Base-by-base conservation (phyloP, 2,329 filamentous ascomycete species). In the Davidsoniella neocaledoniae region DNA sequence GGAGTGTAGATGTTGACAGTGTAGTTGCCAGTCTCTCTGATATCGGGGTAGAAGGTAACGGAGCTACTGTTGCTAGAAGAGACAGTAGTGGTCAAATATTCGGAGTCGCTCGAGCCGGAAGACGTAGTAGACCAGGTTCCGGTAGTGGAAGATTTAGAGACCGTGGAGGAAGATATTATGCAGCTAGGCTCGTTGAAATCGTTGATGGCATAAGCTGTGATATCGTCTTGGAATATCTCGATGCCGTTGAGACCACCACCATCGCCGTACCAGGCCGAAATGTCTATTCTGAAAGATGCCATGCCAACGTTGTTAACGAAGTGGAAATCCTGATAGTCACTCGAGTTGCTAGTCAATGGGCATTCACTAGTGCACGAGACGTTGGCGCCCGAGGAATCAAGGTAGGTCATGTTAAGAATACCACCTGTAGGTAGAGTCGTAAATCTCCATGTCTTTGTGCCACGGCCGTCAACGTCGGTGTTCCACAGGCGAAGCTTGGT, bases 391-490 rank as follows among this genome's bases (percentile, higher is more conserved):
- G 62, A 68, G 21, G 83, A 81, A 59, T 96, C 86, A 55, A 80
- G 79, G 58, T 91, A 96, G 37, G 87, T 94, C 60, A 98, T 73
- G 64, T 96, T 95, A 79, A 98, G 85, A 62, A 98, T 95, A 48
- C 91, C 91, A 55, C 84, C 81, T 59, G 90, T 77, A 4, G 90
- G 88, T 52, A 90, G 68, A 16, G 87, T 85, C 19, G 85, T 86
- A 61, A 86, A 93, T 52, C 87, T 79, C 68, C 86, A 98, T 0
- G 82, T 84, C 66, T 85, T 84, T 26, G 88, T 94, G 26, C 91
- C 88, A 55, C 87, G 80, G 47, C 84, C 86, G 58, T 91, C 78
- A 48, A 79, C 72, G 57, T 84, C 79, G 2, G 90, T 91, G 65
- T 98, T 98, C 70, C 83, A 86, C 21, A 98, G 68, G 49, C 86